phyloP scores from a whole-genome alignment of 257 asterid genomes.

The Capsicum baccatum region DNA sequence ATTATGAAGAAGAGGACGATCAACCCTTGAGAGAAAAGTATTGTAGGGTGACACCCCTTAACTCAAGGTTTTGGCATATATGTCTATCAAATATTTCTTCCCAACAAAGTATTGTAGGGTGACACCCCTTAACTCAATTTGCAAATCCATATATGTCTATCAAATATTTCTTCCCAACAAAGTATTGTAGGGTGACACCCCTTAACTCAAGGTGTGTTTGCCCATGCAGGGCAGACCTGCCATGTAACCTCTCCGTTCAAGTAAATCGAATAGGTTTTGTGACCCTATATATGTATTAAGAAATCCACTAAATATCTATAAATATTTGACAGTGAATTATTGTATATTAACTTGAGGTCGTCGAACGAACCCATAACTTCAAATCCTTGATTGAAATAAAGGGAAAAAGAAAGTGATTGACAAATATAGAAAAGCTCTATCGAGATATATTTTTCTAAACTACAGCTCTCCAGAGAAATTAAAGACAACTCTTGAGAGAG shows the following conservation, averaged over 20 bases:
- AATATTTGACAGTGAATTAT: not conserved
- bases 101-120: no score
- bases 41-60: no score
- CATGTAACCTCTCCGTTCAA: not conserved
- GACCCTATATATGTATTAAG: not conserved
- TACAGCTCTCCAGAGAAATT: not conserved
- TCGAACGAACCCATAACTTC: not conserved
- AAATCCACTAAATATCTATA: not conserved
- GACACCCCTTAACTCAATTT: no score
- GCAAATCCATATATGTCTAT: no score
- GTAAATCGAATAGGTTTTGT: no score
- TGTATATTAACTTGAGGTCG: not conserved
- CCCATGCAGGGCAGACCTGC: not conserved
- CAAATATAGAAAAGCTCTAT: not conserved
- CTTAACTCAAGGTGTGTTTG: no score
- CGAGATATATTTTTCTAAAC: not conserved
- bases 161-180: no score
- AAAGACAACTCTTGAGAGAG: not conserved
- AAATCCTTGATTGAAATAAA: not conserved
- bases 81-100: no score
- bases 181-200: no score
- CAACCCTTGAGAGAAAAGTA: no score
- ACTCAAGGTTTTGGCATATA: no score
- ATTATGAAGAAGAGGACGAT: no score
- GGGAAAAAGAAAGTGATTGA: not conserved